These are phyloP conservation scores for Diplodia mutila DNA, from an alignment of 2,329 filamentous ascomycete genomes.

Conservation along the genomic window DNA sequence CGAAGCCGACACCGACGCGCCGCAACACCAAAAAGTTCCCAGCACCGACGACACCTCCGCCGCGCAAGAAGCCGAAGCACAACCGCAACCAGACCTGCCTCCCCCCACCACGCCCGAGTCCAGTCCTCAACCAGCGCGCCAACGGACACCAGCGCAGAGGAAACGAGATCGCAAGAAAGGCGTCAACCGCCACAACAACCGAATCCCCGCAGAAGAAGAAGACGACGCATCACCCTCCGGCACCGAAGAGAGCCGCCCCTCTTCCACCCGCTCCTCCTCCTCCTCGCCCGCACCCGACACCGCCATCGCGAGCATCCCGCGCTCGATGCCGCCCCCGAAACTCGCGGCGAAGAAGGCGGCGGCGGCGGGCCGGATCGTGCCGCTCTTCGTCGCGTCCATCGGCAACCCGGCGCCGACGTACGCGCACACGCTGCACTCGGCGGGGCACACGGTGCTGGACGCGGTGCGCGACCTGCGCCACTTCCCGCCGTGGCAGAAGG, in stretches of 20 bases:
- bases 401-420: constrained; percentile 76
- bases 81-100: not conserved
- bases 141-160: not conserved
- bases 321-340: constrained; percentile 4
- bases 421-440: constrained; percentile 79
- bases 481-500: constrained; percentile 44
- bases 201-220: not conserved
- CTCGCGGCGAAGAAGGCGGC: constrained; percentile 14
- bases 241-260: not conserved
- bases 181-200: not conserved
- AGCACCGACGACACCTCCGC: not conserved
- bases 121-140: not conserved
- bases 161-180: constrained; percentile 1
- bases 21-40: constrained; percentile 22
- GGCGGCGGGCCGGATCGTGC: constrained; percentile 35
- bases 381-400: constrained; percentile 80
- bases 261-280: not conserved
- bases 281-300: not conserved
- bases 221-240: not conserved
- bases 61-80: not conserved
- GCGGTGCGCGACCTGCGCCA: constrained; percentile 42
- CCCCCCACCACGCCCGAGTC: not conserved
- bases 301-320: not conserved
- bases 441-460: constrained; percentile 78
- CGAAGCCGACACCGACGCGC: constrained; percentile 14